Conservation (phyloP, 2,329 filamentous ascomycete species). For the Calonectria pauciramosa region DNA sequence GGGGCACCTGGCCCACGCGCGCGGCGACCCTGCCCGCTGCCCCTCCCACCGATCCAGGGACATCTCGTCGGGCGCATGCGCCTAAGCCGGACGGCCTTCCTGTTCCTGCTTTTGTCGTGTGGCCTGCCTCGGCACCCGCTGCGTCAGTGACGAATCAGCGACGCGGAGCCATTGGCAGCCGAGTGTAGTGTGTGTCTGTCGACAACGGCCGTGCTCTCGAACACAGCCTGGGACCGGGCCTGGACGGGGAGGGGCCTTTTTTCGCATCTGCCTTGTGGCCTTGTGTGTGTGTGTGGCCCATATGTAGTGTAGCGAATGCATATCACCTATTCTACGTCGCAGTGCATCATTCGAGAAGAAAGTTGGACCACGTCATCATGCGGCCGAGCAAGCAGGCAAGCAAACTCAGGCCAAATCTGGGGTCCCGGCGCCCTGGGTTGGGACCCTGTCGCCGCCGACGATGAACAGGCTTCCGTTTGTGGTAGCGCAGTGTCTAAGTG, state of each 20-base stretch:
- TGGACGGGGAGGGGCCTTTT: not conserved
- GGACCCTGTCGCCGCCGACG: not conserved
- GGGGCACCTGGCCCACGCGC: not conserved
- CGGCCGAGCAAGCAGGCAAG: not conserved
- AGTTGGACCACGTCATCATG: constrained; percentile 23
- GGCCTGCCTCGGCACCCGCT: constrained; percentile 14
- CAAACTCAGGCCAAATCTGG: constrained; percentile 4
- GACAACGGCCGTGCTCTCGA: not conserved
- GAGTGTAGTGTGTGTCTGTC: not conserved
- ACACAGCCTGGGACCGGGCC: not conserved
- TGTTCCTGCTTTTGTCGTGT: constrained; percentile 7
- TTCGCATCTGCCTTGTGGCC: constrained; percentile 12
- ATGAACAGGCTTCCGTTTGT: not conserved
- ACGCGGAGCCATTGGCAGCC: not conserved
- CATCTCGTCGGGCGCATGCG: not conserved
- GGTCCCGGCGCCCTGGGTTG: not conserved
- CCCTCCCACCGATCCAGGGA: not conserved
- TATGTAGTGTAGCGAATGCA: not conserved
- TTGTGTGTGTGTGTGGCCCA: not conserved
- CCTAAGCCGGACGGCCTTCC: not conserved
- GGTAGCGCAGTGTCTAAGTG: not conserved
- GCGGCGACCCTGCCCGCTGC: not conserved
- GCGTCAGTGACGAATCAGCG: not conserved
- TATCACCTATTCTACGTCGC: not conserved
- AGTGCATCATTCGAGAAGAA: constrained; percentile 21